These are phyloP conservation scores for Mycena chlorophos DNA, from an alignment of 768 basidiomycete genomes.

Conservation along the genomic window DNA sequence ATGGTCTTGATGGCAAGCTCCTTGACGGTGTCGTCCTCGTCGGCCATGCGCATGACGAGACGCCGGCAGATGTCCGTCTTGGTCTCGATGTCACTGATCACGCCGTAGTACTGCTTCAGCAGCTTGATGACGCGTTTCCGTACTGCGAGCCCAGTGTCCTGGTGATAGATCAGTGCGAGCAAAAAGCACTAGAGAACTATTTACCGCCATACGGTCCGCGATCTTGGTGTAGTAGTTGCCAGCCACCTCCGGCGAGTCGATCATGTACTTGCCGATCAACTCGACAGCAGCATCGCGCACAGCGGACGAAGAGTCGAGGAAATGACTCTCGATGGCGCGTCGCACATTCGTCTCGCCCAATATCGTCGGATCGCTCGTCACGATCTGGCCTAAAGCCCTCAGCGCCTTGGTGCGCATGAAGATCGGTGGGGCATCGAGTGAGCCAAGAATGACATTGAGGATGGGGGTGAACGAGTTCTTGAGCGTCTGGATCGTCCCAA, in stretches of 20 bases:
- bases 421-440: constrained; percentile 83
- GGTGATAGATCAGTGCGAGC: constrained; percentile 10
- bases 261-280: constrained; percentile 95
- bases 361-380: constrained; percentile 85
- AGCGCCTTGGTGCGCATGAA: constrained; percentile 95
- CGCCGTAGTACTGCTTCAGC: constrained; percentile 76
- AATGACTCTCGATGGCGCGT: constrained; percentile 82
- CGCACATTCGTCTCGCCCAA: constrained; percentile 75
- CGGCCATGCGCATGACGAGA: constrained; percentile 80
- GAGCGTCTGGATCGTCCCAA: constrained; percentile 75
- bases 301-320: constrained; percentile 88
- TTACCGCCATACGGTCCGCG: constrained; percentile 85
- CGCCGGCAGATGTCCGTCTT: constrained; percentile 80
- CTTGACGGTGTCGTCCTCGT: constrained; percentile 94
- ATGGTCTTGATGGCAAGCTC: constrained; percentile 88
- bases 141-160: constrained; percentile 95
- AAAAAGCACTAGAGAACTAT: constrained; percentile 22
- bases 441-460: constrained; percentile 71
- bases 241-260: constrained; percentile 85
- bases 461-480: constrained; percentile 84
- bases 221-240: constrained; percentile 87
- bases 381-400: constrained; percentile 83
- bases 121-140: constrained; percentile 96
- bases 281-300: constrained; percentile 98
- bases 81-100: constrained; percentile 57